Conservation (phyloP, 371 early-diverging fungal species). For the Chytridium lagenaria region DNA sequence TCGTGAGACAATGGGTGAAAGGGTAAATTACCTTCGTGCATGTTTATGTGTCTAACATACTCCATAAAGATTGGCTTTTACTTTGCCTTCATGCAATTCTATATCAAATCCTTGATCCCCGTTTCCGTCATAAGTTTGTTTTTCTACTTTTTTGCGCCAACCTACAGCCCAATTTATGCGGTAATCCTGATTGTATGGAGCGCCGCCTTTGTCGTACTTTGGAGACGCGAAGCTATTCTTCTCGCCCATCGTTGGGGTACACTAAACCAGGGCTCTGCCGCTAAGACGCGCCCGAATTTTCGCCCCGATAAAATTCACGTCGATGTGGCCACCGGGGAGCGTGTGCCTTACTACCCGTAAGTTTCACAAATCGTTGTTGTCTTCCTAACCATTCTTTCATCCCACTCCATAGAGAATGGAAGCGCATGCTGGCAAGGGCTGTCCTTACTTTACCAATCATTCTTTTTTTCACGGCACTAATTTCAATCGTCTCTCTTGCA, state of each 20-base stretch:
- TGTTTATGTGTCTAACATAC: constrained; percentile 25
- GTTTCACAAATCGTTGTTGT: no score
- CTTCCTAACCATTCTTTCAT: no score
- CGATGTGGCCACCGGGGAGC: constrained; percentile 80
- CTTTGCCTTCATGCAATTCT: constrained; percentile 90
- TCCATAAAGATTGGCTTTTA: constrained; percentile 70
- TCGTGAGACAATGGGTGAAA: constrained; percentile 86
- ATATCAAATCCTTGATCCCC: constrained; percentile 72
- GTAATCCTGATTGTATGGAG: constrained; percentile 74
- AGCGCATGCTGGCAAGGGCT: constrained; percentile 67
- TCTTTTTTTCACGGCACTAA: constrained; percentile 34
- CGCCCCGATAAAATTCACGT: constrained; percentile 61
- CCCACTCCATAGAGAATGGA: constrained; percentile 52
- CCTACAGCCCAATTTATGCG: constrained; percentile 69
- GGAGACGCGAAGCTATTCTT: constrained; percentile 77
- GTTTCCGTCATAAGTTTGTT: constrained; percentile 72
- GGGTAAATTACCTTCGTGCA: constrained; percentile 32
- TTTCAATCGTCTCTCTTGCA: constrained; percentile 68
- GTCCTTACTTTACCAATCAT: constrained; percentile 62
- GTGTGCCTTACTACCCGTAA: constrained; percentile 67
- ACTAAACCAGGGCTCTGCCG: constrained; percentile 66
- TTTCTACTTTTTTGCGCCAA: constrained; percentile 60
- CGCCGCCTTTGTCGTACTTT: constrained; percentile 74
- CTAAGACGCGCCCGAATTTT: constrained; percentile 71
- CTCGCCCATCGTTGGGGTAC: constrained; percentile 81